Conservation (phyloP, 1,284 basidiomycete genomes). For the Ustilago crameri region DNA sequence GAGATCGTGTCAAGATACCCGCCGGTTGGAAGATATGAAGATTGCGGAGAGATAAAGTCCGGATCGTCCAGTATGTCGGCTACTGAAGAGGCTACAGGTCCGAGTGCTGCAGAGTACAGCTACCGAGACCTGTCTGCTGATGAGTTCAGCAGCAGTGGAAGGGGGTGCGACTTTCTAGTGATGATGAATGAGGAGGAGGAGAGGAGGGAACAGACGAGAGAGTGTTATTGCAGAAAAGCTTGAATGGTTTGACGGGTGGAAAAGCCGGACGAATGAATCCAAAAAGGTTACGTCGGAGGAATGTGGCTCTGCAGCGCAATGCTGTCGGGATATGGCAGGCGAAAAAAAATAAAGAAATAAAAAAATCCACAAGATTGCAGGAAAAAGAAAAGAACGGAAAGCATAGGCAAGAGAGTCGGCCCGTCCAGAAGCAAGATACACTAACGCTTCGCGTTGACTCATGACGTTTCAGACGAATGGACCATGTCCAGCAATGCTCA, state of each 20-base stretch:
- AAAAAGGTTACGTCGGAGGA: not conserved
- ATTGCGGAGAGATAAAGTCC: not conserved
- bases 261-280: constrained; percentile 2
- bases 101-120: constrained; percentile 35
- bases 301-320: not conserved
- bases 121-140: constrained; percentile 43
- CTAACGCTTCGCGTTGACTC: too few species aligned
- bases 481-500: too few species aligned
- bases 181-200: constrained; percentile 1
- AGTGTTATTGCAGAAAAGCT: not conserved
- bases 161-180: constrained; percentile 12
- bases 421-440: not conserved
- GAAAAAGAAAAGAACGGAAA: not conserved
- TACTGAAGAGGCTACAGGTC: constrained; percentile 22
- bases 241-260: not conserved
- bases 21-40: not conserved
- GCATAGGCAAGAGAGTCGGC: not conserved
- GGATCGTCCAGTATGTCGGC: not conserved
- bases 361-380: not conserved
- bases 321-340: not conserved
- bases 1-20: not conserved
- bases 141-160: constrained; percentile 17
- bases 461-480: too few species aligned
- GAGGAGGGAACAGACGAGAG: not conserved
- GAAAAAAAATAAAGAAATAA: too few species aligned